phyloP scores from a whole-genome alignment of 176 grass and related monocot genomes.

The Bolboschoenus planiculmis region DNA sequence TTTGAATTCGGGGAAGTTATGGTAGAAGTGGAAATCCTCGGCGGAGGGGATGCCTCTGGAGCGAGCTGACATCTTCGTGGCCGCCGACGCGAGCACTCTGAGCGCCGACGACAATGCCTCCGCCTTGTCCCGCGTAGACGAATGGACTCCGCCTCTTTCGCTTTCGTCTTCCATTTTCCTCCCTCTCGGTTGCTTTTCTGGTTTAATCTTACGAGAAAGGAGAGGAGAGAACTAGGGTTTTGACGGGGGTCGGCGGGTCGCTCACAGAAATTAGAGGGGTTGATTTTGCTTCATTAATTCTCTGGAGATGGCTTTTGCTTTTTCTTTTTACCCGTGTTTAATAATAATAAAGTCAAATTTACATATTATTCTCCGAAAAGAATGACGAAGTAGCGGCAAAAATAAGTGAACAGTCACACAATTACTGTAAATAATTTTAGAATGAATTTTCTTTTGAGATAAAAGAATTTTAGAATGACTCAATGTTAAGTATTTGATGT shows the following conservation, averaged over 20 bases:
- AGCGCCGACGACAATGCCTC: slow-evolving; percentile 28
- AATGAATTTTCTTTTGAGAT: not conserved
- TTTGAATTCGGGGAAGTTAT: slow-evolving; percentile 77
- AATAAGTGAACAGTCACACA: not conserved
- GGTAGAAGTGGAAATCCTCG: slow-evolving; percentile 80
- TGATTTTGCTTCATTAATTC: not conserved
- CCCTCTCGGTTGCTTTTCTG: not conserved
- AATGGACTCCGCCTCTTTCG: slow-evolving; percentile 19
- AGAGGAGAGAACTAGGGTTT: not conserved
- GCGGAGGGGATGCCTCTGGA: slow-evolving; percentile 27
- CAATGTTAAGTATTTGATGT: not conserved
- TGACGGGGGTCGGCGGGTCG: not conserved
- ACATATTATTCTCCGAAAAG: not conserved
- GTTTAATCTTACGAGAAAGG: not conserved
- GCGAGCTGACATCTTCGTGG: slow-evolving; percentile 32
- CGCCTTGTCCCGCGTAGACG: slow-evolving; percentile 19
- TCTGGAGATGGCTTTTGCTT: too few relatives aligned
- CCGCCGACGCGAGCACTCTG: slow-evolving; percentile 32
- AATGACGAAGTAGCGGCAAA: not conserved
- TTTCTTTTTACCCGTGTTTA: not conserved
- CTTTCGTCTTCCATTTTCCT: slow-evolving; percentile 31
- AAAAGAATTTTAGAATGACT: not conserved
- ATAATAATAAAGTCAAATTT: not conserved
- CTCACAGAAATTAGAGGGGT: not conserved
- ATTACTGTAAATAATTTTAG: not conserved